A percentile compares a stretch with the other conserved stretches of the same genome.
Evolutionary conservation across 2,329 filamentous ascomycete genomes (phyloP).

Genomic region (Neonectria ditissima): DNA sequence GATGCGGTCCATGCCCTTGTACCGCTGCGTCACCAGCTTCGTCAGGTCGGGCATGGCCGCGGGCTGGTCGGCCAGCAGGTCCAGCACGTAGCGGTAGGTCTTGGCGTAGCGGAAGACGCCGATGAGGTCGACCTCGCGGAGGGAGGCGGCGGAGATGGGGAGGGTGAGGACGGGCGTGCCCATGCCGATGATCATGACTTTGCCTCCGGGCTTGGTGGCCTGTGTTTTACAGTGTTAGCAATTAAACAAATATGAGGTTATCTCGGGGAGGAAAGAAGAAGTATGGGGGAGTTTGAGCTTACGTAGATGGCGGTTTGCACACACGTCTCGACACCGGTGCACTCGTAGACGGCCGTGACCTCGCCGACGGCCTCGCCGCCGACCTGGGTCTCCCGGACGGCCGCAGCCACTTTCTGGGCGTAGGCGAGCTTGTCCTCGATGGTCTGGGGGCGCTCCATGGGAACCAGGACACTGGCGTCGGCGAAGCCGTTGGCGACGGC

Average conservation of each 20-base stretch:
- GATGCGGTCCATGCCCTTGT: conserved; percentile 71
- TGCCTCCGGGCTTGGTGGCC: conserved; percentile 74
- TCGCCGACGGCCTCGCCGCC: conserved; percentile 66
- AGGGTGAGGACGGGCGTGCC: conserved; percentile 77
- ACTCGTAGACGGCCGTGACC: conserved; percentile 78
- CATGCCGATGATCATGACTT: conserved; percentile 79
- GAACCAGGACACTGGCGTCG: conserved; percentile 63
- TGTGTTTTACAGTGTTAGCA: conserved; percentile 39
- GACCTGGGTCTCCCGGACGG: conserved; percentile 53
- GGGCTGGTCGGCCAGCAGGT: conserved; percentile 61
- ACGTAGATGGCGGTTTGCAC: conserved; percentile 80
- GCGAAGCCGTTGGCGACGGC: conserved; percentile 68
- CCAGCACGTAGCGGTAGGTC: conserved; percentile 72
- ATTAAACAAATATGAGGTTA: background rate
- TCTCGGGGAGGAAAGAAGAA: background rate
- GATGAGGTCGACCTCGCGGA: conserved; percentile 77
- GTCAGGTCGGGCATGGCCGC: conserved; percentile 71
- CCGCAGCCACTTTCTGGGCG: conserved; percentile 61
- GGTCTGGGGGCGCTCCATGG: conserved; percentile 59
- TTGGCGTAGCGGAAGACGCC: conserved; percentile 81
- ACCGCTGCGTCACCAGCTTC: conserved; percentile 78
- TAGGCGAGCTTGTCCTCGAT: conserved; percentile 66
- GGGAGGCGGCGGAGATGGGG: conserved; percentile 74
- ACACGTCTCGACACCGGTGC: conserved; percentile 82
- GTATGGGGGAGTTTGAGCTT: conserved; percentile 41